Conservation (phyloP, 83 land plant genomes). For the Picea engelmannii region DNA sequence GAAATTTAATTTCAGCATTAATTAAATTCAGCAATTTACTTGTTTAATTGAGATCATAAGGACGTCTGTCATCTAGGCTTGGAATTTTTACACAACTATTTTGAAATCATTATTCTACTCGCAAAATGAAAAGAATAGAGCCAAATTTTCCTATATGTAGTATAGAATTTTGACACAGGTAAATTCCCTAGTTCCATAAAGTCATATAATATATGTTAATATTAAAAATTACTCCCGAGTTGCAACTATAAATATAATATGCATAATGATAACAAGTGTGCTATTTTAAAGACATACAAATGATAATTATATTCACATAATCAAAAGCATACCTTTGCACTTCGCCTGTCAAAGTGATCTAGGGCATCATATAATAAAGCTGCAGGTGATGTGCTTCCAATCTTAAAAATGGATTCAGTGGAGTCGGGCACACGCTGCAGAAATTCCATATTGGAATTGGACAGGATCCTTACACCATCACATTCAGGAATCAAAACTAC, state of each 20-base stretch:
- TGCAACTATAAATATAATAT: conserved; percentile 6
- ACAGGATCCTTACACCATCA: conserved; percentile 98
- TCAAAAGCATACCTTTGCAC: conserved; percentile 78
- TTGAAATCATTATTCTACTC: too few species aligned
- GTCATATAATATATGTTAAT: not conserved
- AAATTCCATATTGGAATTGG: conserved; percentile 95
- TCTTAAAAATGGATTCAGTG: conserved; percentile 85
- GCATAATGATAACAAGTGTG: not conserved
- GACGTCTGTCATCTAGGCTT: too few species aligned
- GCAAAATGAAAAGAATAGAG: too few species aligned
- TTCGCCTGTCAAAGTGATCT: conserved; percentile 94
- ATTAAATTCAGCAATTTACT: too few species aligned
- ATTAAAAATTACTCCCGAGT: not conserved
- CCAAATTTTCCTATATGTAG: not conserved
- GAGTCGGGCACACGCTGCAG: conserved; percentile 95
- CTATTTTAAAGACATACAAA: not conserved
- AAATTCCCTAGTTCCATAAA: not conserved
- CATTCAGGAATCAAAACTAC: conserved; percentile 89
- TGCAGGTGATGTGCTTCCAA: conserved; percentile 93
- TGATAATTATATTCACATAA: not conserved
- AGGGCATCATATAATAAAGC: conserved; percentile 96
- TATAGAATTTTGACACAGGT: not conserved
- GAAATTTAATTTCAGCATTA: too few species aligned
- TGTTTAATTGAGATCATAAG: too few species aligned
- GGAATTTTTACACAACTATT: too few species aligned